Conservation (phyloP, 2,329 filamentous ascomycete species). For the Alternaria tenuissima region DNA sequence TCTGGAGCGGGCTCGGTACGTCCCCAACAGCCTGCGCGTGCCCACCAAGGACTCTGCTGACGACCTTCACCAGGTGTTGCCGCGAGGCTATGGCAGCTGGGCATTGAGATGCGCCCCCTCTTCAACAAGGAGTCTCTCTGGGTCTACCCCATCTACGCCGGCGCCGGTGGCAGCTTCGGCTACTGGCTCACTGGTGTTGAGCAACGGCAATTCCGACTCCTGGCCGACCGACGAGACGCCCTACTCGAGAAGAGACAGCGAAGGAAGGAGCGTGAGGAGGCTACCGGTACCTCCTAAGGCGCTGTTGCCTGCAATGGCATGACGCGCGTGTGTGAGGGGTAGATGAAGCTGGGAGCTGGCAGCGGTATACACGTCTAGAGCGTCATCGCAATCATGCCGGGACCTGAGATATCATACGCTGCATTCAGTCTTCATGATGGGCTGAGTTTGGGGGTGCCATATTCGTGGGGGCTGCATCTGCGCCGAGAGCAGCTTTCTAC, state of each 20-base stretch:
- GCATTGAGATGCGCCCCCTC: conserved; percentile 97
- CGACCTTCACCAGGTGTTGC: conserved; percentile 72
- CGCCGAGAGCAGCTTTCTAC: conserved; percentile 31
- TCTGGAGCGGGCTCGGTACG: conserved; percentile 93
- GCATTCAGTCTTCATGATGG: conserved; percentile 11
- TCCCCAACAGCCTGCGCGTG: conserved; percentile 35
- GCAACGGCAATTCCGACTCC: conserved; percentile 76
- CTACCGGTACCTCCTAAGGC: conserved; percentile 20
- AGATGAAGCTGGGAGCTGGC: not conserved
- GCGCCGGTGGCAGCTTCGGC: conserved; percentile 87
- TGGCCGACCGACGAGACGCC: conserved; percentile 78
- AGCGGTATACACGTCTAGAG: not conserved
- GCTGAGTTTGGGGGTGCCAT: conserved; percentile 5
- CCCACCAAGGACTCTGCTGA: conserved; percentile 31
- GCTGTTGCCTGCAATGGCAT: not conserved
- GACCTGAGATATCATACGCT: conserved; percentile 5
- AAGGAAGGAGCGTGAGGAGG: conserved; percentile 71
- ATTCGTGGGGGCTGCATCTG: conserved; percentile 12
- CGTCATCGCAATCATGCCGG: conserved; percentile 10
- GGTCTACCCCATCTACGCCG: conserved; percentile 90
- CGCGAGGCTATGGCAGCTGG: conserved; percentile 94
- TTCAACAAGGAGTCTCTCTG: conserved; percentile 85
- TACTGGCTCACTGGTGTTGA: conserved; percentile 97
- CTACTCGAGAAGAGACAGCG: conserved; percentile 90
- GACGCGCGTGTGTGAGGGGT: conserved; percentile 8